Percentiles rank a stretch among this genome's conserved stretches.
Evolutionary conservation across 163 green algal species (phyloP).

Genomic region (Scenedesmus sp.): DNA sequence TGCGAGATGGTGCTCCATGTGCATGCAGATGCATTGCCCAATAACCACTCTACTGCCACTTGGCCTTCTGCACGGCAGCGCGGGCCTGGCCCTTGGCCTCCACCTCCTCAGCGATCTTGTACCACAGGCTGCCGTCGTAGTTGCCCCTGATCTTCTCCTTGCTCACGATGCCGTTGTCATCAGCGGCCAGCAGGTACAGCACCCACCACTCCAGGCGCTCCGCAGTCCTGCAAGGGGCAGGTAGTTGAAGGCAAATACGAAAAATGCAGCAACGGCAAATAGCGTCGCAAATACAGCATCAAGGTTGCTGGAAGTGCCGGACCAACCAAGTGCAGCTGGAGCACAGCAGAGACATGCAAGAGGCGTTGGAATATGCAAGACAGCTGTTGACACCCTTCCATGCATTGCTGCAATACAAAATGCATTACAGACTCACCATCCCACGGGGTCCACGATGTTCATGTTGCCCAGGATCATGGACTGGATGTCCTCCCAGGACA

Average conservation of each 20-base stretch:
- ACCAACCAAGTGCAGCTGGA: neutral
- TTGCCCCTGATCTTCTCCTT: constrained; percentile 54
- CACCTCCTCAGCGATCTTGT: constrained; percentile 33
- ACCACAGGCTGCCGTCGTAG: constrained; percentile 50
- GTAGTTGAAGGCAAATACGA: neutral
- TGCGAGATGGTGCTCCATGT: neutral
- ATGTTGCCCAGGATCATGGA: constrained; percentile 61
- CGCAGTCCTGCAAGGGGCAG: constrained; percentile 49
- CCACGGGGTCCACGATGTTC: constrained; percentile 64
- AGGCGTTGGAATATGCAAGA: too few relatives aligned
- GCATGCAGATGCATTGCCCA: neutral
- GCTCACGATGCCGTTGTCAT: constrained; percentile 54
- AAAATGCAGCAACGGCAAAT: neutral
- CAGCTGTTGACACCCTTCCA: neutral
- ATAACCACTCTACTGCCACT: constrained; percentile 9
- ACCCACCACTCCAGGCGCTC: constrained; percentile 68
- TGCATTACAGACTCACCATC: constrained; percentile 42
- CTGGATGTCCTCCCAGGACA: constrained; percentile 61
- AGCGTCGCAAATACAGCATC: neutral
- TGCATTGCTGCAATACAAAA: neutral
- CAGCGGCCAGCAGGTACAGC: constrained; percentile 55
- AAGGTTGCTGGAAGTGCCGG: neutral
- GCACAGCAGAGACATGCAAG: neutral
- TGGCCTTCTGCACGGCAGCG: neutral
- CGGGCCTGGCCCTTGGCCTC: neutral